Base-by-base conservation (phyloP, 345 rosid genomes). In the Boechera divaricarpa region DNA sequence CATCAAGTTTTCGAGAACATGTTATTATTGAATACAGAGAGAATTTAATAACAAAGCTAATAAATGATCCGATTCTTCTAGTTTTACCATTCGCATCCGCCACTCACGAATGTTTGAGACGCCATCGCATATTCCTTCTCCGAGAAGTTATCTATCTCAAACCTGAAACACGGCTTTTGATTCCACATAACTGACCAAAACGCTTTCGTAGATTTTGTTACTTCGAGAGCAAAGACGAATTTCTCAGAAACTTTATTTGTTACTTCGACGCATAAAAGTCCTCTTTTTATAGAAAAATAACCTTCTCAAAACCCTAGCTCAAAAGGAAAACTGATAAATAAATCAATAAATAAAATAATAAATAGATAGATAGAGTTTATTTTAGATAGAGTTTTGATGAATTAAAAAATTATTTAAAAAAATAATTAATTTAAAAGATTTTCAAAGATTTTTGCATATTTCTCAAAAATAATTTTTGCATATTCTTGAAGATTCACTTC, bases 71-170 rank as follows among this genome's bases (percentile, higher is more conserved):
- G 9, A 51, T 7, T 35, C 3, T 12, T 16, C 8, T n/a, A 5
- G 16, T 31, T 33, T 41, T 74, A 74, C 78, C 78, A 74, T 56
- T 74, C 51, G 15, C 51, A 65, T 56, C 66, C 58, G 21, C 58
- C 66, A 12, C 58, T 4, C 29, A 7, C 21, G 66, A 56, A 74
- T 35, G 1, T n/a, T 1, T n/a, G 9, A 66, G 72, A 74, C 5
- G 0, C 1, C 26, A 74, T 6, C 18, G 0, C 10, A 66, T 0
- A 21, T 47, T 56, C 4, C 41, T 35, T 66, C n/a, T 66, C 21
- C 4, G 78, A 66, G 59, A 66, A 74, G 39, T 66, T 47, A n/a
- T 74, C 59, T 56, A 66, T 68, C 62, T 38, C 61, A 24, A 68
- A 53, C 26, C 8, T 68, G 4, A 53, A 38, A 38, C 72, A 13